Evolutionary conservation across 2,329 filamentous ascomycete species (phyloP), one percentile per base, ranked within the genome.

Genomic region (Tolypocladium ophioglossoides): DNA sequence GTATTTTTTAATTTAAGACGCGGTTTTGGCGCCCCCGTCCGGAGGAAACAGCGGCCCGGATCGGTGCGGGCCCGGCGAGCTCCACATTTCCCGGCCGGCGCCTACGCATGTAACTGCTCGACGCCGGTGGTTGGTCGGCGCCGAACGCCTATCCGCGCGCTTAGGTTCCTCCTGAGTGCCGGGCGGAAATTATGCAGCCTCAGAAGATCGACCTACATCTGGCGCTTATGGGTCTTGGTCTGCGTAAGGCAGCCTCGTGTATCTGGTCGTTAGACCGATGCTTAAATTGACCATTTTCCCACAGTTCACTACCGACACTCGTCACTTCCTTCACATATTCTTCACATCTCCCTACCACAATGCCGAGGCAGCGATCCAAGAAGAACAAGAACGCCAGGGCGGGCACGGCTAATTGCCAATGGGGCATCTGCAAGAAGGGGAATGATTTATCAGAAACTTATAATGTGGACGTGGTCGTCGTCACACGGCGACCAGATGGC

Each of bases 391-490:
- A 56, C 48, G 30, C 27, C 4, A 41, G 22, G 11, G 14, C n/a
- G 16, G 51, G 53, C 14, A 53, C 44, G n/a, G 46, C 34, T 48
- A 57, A 55, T 32, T 41, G 39, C 12, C 9, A 53, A 51, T 16
- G 24, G 34, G 34, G 53, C 46, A 40, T 56, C 35, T 41, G 11
- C 2, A 56, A 34, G 37, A 56, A 56, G 32, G 52, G 37, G 9
- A 16, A 54, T 37, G 14, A 38, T 20, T 52, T 51, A 18, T 30
- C 37, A 18, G 12, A 50, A 20, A 32, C 35, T 7, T 56, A 54
- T 39, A 38, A 53, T 38, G 27, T 37, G 7, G 53, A 57, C n/a
- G 27, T 57, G n/a, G 44, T 57, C 7, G 27, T 57, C 16, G 14
- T 57, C 30, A 57, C 50, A 30, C 18, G 32, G 2, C 18, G 27